Percentiles rank a stretch among this genome's conserved stretches.
Evolutionary conservation across 2,329 filamentous ascomycete genomes (phyloP).

Genomic region (Dactylellina cionopaga): DNA sequence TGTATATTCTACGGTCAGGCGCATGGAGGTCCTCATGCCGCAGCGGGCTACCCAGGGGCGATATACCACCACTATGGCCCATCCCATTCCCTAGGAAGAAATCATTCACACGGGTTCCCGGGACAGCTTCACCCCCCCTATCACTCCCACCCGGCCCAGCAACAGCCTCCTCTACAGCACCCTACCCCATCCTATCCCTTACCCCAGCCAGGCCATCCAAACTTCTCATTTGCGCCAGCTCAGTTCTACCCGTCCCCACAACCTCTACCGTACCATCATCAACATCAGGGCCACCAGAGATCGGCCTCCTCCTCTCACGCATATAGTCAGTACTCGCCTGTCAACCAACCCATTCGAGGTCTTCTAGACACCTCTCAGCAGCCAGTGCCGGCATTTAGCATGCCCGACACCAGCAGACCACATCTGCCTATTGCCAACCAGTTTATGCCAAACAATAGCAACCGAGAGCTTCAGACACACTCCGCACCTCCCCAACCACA

Average conservation of each 20-base stretch:
- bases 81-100: constrained; percentile 37
- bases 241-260: constrained; percentile 50
- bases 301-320: constrained; percentile 36
- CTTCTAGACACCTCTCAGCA: constrained; percentile 40
- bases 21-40: constrained; percentile 12
- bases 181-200: constrained; percentile 40
- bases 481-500: constrained; percentile 42
- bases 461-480: constrained; percentile 34
- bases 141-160: constrained; percentile 34
- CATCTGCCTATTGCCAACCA: constrained; percentile 31
- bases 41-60: constrained; percentile 32
- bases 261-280: constrained; percentile 23
- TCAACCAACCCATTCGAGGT: constrained; percentile 39
- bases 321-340: constrained; percentile 41
- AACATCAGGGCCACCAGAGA: constrained; percentile 36
- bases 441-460: constrained; percentile 17
- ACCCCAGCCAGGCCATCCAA: constrained; percentile 25
- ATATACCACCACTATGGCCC: constrained; percentile 30
- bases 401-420: constrained; percentile 23
- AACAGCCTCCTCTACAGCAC: constrained; percentile 40
- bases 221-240: constrained; percentile 34
- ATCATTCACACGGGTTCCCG: constrained; percentile 15
- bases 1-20: neutral
- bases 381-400: constrained; percentile 42
- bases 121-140: constrained; percentile 47